phyloP scores from a whole-genome alignment of 176 grass and related monocot genomes.

The Tillandsia leiboldiana region DNA sequence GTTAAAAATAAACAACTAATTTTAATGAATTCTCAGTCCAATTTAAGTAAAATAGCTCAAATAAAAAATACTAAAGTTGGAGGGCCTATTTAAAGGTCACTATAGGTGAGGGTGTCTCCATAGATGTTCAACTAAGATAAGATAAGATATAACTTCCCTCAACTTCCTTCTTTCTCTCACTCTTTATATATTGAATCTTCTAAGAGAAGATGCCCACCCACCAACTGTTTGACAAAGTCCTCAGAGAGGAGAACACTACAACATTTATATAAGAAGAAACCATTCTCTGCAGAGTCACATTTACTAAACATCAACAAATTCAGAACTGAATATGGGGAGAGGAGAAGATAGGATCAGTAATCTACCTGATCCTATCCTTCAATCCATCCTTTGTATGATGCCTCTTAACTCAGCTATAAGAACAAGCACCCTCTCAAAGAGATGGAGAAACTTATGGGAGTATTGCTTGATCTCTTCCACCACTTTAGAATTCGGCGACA shows the following conservation, averaged over 20 bases:
- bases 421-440: conserved; percentile 37
- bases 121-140: not conserved
- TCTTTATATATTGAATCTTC: not conserved
- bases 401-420: conserved; percentile 37
- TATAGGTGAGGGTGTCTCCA: not conserved
- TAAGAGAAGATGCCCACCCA: not conserved
- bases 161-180: not conserved
- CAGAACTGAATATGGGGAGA: conserved; percentile 11
- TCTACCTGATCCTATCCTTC: conserved; percentile 51
- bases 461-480: conserved; percentile 24
- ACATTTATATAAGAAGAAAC: not conserved
- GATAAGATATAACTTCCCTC: not conserved
- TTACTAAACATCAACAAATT: not conserved
- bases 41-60: too few species aligned
- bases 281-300: not conserved
- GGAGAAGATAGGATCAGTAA: conserved; percentile 32
- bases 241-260: not conserved
- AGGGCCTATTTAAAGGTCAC: not conserved
- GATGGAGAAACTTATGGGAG: conserved; percentile 25
- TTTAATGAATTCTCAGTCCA: too few species aligned
- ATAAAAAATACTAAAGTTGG: not conserved
- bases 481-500: conserved; percentile 32
- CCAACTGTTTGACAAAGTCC: not conserved
- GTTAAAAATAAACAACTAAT: too few species aligned
- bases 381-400: conserved; percentile 29